phyloP scores from a whole-genome alignment of 768 basidiomycete species.

The Leccinum longicurvipes region DNA sequence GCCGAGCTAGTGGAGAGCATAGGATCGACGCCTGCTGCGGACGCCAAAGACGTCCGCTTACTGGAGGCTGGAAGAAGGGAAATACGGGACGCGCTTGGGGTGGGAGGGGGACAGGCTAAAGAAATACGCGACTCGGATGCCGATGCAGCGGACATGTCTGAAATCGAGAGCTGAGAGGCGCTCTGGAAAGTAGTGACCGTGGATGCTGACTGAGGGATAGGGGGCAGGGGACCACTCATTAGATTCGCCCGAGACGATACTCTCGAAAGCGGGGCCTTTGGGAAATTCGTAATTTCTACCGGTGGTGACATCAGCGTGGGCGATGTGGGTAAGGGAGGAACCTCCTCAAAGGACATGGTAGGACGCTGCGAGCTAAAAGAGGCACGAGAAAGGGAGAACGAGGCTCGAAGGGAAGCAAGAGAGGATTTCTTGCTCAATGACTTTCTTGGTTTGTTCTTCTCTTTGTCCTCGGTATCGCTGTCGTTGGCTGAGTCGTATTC shows the following conservation, averaged over 20 bases:
- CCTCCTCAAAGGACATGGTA: conserved; percentile 16
- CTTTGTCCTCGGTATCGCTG: conserved; percentile 18
- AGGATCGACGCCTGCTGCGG: conserved; percentile 21
- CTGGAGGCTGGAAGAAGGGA: conserved; percentile 24
- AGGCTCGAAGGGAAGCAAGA: conserved; percentile 28
- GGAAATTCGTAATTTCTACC: neutral
- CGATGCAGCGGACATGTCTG: conserved; percentile 1
- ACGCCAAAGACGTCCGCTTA: conserved; percentile 29
- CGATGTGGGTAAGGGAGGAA: conserved; percentile 27
- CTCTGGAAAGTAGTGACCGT: conserved; percentile 24
- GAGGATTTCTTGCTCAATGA: conserved; percentile 29
- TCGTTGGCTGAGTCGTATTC: conserved; percentile 26
- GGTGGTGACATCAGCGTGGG: conserved; percentile 15
- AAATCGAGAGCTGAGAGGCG: conserved; percentile 21
- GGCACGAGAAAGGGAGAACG: conserved; percentile 29
- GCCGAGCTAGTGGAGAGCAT: conserved; percentile 2
- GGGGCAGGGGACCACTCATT: conserved; percentile 14
- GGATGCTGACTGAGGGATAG: conserved; percentile 30
- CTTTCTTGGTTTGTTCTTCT: conserved; percentile 15
- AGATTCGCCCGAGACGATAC: conserved; percentile 21
- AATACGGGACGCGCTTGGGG: conserved; percentile 14
- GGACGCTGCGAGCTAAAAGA: conserved; percentile 30
- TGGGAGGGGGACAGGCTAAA: neutral
- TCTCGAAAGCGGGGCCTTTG: conserved; percentile 16
- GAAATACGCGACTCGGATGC: conserved; percentile 22